Base-by-base conservation (phyloP, 768 basidiomycete species). In the Pleurotus ostreatus region DNA sequence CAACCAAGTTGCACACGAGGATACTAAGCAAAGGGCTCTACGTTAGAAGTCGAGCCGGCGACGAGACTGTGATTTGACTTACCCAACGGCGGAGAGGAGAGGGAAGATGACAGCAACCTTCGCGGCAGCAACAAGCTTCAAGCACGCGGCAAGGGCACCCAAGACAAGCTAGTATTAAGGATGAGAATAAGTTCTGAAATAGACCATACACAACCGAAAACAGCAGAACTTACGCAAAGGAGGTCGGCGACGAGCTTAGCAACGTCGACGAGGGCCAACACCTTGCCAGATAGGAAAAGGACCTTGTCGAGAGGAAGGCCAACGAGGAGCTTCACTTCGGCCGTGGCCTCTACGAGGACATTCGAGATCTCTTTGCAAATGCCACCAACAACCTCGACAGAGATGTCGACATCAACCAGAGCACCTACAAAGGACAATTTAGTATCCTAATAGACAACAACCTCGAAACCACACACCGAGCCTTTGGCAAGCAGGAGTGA, bases 41-140 rank as follows among this genome's bases (percentile, higher is more conserved):
- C n/a, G 12, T 25, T 18, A 48, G 5, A 30, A 37, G 25, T 1
- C 5, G 37, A 3, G n/a, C 4, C 2, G 15, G 20, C 20, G 20
- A 20, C 20, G 2, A 20, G 20, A 20, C 20, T 20, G 7, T 11
- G 16, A 22, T 30, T 9, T 11, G 18, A 57, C 63, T 44, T 59
- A 66, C 67, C 58, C 60, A 55, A 68, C 60, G 3, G 18, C 41
- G 30, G 46, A 51, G 34, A 66, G 46, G 25, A 66, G 44, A n/a
- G 57, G 53, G 7, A 58, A 18, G 25, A 66, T 53, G 15, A 56
- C 46, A 7, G 48, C 57, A 26, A 43, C 25, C 6, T 62, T 55
- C 7, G 58, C 46, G 16, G 13, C 48, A 2, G 41, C 56, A 4
- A 62, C 60, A 37, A 61, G 43, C 5, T 16, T 38, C 15, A 57